Evolutionary conservation across 2,329 filamentous ascomycete genomes (phyloP), one percentile per base, ranked within the genome.

Genomic region (Trichoderma oligosporum): DNA sequence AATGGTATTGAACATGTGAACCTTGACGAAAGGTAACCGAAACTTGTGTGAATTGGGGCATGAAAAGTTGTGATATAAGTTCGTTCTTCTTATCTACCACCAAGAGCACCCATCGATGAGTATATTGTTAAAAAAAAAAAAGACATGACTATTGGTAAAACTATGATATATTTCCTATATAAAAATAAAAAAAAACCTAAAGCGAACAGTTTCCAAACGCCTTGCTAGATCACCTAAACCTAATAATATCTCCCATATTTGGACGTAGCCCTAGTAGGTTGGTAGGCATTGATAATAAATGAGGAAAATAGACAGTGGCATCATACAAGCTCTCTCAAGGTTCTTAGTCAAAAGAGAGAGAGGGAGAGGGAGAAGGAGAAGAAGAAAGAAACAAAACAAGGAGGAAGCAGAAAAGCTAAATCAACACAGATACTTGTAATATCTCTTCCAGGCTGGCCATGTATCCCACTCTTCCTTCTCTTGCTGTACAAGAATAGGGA

Each of bases 371-470:
- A 36, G 11, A 18, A 25, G 12, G n/a, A 42, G 7, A 24, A 45
- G 14, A 7, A 22, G 36, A 7, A 6, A 46, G 18, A 48, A n/a
- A 57, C 45, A 24, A 53, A 18, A n/a, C n/a, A n/a, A n/a, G n/a
- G n/a, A n/a, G n/a, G n/a, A 3, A 36, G 7, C 7, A 4, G 12
- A 42, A 9, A 16, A 2, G 6, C n/a, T 4, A 14, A 6, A 12
- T 46, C 24, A 93, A 66, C 89, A 93, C 62, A 92, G 74, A 60
- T 85, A 80, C 68, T 88, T 89, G 69, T 91, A 94, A 11, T 82
- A 63, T 66, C 78, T 85, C 76, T 93, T 94, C 88, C 89, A 93
- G 58, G 64, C 73, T 0, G 89, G 88, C 89, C 89, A 93, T 4
- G 72, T 69, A 29, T 79, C 81, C 65, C 79, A 78, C 75, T 97